Evolutionary conservation across 1,284 basidiomycete genomes (phyloP).

Genomic region (Sutorius eximius): DNA sequence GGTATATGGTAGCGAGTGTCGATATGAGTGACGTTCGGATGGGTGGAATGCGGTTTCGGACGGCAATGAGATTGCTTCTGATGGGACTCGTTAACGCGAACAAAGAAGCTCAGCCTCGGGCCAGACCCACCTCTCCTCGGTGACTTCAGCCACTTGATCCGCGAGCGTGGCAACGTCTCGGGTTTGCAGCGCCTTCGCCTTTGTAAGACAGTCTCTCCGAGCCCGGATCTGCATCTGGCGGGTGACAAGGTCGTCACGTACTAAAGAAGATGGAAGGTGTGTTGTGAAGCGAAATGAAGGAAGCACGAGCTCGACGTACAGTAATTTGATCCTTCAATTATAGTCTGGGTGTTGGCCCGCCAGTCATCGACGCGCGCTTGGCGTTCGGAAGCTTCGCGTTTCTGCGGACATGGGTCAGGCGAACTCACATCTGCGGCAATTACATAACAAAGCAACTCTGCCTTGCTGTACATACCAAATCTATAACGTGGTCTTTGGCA

Average conservation of each 20-base stretch:
- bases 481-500: slow-evolving; percentile 41
- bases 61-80: slow-evolving; percentile 47
- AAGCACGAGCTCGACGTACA: slow-evolving; percentile 42
- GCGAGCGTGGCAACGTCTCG: slow-evolving; percentile 38
- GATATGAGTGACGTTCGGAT: slow-evolving; percentile 71
- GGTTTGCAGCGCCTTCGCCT: slow-evolving; percentile 44
- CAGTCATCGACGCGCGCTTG: slow-evolving; percentile 53
- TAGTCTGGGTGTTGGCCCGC: slow-evolving; percentile 38
- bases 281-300: slow-evolving; percentile 16
- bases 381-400: slow-evolving; percentile 62
- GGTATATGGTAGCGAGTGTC: slow-evolving; percentile 80
- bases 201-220: slow-evolving; percentile 49
- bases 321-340: slow-evolving; percentile 44
- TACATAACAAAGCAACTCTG: slow-evolving; percentile 21
- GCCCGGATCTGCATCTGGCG: slow-evolving; percentile 44
- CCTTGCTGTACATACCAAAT: slow-evolving; percentile 41
- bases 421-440: slow-evolving; percentile 14
- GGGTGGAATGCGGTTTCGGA: slow-evolving; percentile 52
- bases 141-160: slow-evolving; percentile 34
- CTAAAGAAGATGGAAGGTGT: slow-evolving; percentile 33
- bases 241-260: slow-evolving; percentile 42
- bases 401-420: slow-evolving; percentile 40
- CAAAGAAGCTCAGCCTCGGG: not conserved
- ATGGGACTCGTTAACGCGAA: slow-evolving; percentile 4
- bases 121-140: slow-evolving; percentile 26